Conservation (phyloP, 2,329 filamentous ascomycete species). For the Microcera coccophila region DNA sequence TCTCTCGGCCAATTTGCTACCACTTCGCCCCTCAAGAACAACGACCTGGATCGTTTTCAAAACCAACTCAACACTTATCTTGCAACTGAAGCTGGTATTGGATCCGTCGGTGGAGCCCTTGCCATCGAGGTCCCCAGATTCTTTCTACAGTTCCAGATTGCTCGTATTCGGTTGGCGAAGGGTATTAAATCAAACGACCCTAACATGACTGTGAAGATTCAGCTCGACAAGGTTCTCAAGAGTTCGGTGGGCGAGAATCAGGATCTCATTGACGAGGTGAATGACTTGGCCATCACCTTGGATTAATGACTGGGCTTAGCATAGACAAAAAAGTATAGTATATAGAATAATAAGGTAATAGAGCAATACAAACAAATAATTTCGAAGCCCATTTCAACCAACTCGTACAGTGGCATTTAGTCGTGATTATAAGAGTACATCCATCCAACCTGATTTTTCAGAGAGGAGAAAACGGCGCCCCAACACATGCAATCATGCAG, state of each 20-base stretch:
- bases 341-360: slow-evolving; percentile 7
- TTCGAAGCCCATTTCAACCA: slow-evolving; percentile 7
- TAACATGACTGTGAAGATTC: slow-evolving; percentile 52
- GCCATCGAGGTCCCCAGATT: slow-evolving; percentile 61
- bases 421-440: slow-evolving; percentile 30
- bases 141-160: slow-evolving; percentile 57
- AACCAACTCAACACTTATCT: slow-evolving; percentile 53
- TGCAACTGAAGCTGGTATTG: slow-evolving; percentile 57
- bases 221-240: slow-evolving; percentile 54
- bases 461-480: slow-evolving; percentile 24
- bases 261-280: slow-evolving; percentile 51
- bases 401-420: slow-evolving; percentile 20
- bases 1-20: slow-evolving; percentile 53
- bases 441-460: slow-evolving; percentile 17
- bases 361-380: slow-evolving; percentile 15
- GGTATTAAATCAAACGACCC: slow-evolving; percentile 50
- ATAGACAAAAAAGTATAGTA: background rate
- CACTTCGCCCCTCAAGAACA: slow-evolving; percentile 43
- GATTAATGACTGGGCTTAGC: slow-evolving; percentile 8
- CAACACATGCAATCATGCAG: slow-evolving; percentile 11
- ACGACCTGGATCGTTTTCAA: slow-evolving; percentile 50
- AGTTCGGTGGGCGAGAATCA: slow-evolving; percentile 50
- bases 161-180: slow-evolving; percentile 56
- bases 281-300: slow-evolving; percentile 31
- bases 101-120: slow-evolving; percentile 49